Conservation (phyloP, 2,329 filamentous ascomycete genomes). For the Neofusicoccum cordaticola region DNA sequence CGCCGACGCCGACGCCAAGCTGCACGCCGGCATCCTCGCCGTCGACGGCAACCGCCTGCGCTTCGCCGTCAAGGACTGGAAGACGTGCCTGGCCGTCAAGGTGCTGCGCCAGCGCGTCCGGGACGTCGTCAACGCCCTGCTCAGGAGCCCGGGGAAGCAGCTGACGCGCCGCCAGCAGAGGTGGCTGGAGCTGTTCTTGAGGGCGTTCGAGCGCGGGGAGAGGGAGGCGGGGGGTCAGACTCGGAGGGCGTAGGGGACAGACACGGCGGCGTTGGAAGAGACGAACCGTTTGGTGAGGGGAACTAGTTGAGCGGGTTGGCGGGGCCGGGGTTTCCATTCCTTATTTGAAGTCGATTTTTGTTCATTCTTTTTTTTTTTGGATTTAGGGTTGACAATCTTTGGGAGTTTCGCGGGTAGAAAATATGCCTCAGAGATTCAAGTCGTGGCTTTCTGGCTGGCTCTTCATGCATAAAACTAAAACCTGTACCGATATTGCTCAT, state of each 20-base stretch:
- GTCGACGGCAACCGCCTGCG: slow-evolving; percentile 84
- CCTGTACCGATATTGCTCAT: no score
- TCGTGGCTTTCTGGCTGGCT: no score
- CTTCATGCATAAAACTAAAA: no score
- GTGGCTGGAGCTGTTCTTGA: slow-evolving; percentile 37
- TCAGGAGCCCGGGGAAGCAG: slow-evolving; percentile 53
- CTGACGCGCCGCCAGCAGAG: slow-evolving; percentile 39
- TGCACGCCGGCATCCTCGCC: slow-evolving; percentile 82
- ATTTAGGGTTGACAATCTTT: no score
- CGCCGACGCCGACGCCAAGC: slow-evolving; percentile 73
- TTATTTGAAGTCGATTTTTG: no score
- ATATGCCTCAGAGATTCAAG: no score
- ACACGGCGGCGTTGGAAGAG: no score
- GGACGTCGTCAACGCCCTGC: slow-evolving; percentile 69
- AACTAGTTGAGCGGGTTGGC: no score
- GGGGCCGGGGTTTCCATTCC: no score
- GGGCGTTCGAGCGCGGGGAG: slow-evolving; percentile 12
- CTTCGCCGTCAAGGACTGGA: slow-evolving; percentile 85
- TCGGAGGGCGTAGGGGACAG: background rate
- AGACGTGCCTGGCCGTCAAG: slow-evolving; percentile 85
- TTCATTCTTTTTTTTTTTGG: no score
- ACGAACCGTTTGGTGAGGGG: background rate
- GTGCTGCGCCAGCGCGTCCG: slow-evolving; percentile 69
- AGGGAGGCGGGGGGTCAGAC: background rate
- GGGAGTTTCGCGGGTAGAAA: no score